Conservation (phyloP, 2,329 filamentous ascomycete genomes). For the Mycosphaerella sp. region DNA sequence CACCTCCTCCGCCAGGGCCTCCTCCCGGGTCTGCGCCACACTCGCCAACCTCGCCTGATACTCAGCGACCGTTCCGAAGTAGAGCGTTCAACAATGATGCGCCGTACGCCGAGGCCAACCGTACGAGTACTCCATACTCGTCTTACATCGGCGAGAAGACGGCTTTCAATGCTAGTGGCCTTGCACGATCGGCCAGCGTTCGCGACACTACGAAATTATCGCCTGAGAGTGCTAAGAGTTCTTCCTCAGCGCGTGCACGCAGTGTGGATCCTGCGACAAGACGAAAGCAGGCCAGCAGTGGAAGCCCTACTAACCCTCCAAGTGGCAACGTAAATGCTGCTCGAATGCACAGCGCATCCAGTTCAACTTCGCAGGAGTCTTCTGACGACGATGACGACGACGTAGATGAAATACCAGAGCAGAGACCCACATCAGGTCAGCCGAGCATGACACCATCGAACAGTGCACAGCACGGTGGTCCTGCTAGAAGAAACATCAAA, state of each 20-base stretch:
- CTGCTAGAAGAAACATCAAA: slow-evolving; percentile 28
- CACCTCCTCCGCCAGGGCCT: slow-evolving; percentile 35
- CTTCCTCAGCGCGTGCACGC: slow-evolving; percentile 23
- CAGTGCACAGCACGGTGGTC: slow-evolving; percentile 13
- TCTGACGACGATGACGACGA: slow-evolving; percentile 8
- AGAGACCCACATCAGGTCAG: slow-evolving; percentile 1
- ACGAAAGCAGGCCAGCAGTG: slow-evolving; percentile 11
- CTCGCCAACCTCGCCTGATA: slow-evolving; percentile 26
- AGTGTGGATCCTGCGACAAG: slow-evolving; percentile 16
- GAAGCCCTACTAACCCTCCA: neutral
- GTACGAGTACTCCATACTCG: slow-evolving; percentile 51
- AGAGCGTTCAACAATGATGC: slow-evolving; percentile 29
- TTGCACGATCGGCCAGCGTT: slow-evolving; percentile 50
- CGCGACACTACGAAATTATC: slow-evolving; percentile 38
- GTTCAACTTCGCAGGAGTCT: neutral
- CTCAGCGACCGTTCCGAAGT: slow-evolving; percentile 35
- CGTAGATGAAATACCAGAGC: slow-evolving; percentile 8
- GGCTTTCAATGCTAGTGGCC: slow-evolving; percentile 47
- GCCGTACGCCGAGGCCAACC: slow-evolving; percentile 43
- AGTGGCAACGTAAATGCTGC: slow-evolving; percentile 4
- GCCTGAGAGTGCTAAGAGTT: slow-evolving; percentile 24
- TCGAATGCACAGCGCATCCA: slow-evolving; percentile 12
- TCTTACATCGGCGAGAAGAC: slow-evolving; percentile 52
- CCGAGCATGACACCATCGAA: slow-evolving; percentile 6
- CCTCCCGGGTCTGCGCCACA: slow-evolving; percentile 34